phyloP scores from a whole-genome alignment of 306 rosid species.

The Inga oerstediana region DNA sequence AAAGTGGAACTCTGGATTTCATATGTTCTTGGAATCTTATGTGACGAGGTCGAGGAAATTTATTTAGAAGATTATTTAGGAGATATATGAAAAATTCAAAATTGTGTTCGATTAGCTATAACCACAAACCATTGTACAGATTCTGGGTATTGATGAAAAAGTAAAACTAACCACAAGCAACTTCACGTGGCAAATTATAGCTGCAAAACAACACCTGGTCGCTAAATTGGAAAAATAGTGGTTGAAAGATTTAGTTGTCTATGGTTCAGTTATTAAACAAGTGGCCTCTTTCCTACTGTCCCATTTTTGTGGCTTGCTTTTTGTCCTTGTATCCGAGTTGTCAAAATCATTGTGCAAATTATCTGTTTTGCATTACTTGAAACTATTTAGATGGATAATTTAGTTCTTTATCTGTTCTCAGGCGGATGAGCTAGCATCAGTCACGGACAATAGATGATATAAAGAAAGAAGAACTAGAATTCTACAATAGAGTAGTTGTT shows the following conservation, averaged over 20 bases:
- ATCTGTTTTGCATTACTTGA: background rate
- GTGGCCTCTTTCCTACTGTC: no score
- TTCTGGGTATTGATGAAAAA: background rate
- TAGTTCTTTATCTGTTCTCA: slow-evolving; percentile 39
- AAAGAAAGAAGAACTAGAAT: slow-evolving; percentile 73
- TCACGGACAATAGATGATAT: slow-evolving; percentile 61
- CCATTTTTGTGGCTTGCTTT: no score
- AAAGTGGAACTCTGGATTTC: background rate
- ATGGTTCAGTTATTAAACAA: no score
- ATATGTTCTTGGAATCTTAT: background rate
- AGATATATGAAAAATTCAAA: background rate
- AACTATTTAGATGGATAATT: slow-evolving; percentile 24
- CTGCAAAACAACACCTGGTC: background rate
- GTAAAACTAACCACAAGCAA: background rate
- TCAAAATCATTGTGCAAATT: background rate
- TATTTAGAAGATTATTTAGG: background rate
- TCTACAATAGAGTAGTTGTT: slow-evolving; percentile 58
- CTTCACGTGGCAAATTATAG: background rate
- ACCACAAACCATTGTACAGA: background rate
- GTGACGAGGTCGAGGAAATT: background rate
- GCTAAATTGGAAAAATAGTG: background rate
- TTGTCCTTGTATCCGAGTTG: no score
- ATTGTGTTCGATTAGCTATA: background rate
- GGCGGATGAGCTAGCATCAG: slow-evolving; percentile 83
- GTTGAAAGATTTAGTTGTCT: background rate